Conservation (phyloP, 345 rosid species). For the Cardiospermum halicacabum region DNA sequence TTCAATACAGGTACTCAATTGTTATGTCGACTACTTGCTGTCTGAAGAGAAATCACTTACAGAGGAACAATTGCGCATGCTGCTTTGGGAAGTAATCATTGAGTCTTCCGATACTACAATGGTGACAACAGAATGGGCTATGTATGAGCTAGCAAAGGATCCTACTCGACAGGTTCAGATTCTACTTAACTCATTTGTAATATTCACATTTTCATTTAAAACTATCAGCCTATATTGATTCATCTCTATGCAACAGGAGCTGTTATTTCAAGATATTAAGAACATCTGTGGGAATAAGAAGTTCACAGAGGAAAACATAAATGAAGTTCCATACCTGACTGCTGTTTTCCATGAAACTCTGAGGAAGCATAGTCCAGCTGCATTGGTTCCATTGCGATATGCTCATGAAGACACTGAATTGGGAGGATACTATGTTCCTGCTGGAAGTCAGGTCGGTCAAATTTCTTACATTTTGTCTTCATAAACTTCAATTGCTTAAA, state of each 20-base stretch:
- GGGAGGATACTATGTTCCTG: constrained; percentile 69
- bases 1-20: constrained; percentile 42
- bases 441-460: constrained; percentile 59
- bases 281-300: constrained; percentile 49
- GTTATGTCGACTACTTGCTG: constrained; percentile 54
- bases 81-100: constrained; percentile 75
- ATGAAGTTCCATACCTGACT: constrained; percentile 50
- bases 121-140: constrained; percentile 88
- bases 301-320: constrained; percentile 56
- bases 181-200: neutral
- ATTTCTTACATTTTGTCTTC: neutral
- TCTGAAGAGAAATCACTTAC: constrained; percentile 59
- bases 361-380: constrained; percentile 73
- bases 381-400: constrained; percentile 60
- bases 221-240: neutral
- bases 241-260: constrained; percentile 32
- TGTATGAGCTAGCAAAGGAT: constrained; percentile 77
- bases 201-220: neutral
- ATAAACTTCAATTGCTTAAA: neutral
- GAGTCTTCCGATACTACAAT: constrained; percentile 74
- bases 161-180: constrained; percentile 47
- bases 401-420: constrained; percentile 74
- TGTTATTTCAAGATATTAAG: constrained; percentile 40
- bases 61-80: constrained; percentile 50
- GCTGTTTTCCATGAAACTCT: constrained; percentile 83